Conservation (phyloP, 2,329 filamentous ascomycete species). For the Lasiodiplodia citricola region DNA sequence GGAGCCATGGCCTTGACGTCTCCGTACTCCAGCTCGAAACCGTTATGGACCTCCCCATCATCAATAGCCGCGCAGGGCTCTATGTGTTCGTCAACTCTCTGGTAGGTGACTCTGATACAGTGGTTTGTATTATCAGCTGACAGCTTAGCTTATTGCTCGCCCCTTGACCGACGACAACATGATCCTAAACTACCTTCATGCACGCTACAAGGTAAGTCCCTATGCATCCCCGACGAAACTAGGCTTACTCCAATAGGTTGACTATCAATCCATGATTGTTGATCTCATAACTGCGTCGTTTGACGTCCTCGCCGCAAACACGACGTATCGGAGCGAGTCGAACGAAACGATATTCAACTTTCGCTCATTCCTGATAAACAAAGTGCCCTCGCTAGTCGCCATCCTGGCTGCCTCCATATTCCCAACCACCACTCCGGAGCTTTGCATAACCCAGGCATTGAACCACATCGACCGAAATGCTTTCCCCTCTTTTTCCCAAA, state of each 20-base stretch:
- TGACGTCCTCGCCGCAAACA: conserved; percentile 85
- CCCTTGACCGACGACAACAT: conserved; percentile 82
- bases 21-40: conserved; percentile 59
- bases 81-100: conserved; percentile 85
- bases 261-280: conserved; percentile 76
- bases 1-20: conserved; percentile 46
- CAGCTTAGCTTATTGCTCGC: conserved; percentile 72
- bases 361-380: conserved; percentile 84
- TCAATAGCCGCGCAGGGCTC: conserved; percentile 79
- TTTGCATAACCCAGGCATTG: conserved; percentile 71
- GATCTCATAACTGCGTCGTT: conserved; percentile 89
- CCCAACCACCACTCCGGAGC: conserved; percentile 64
- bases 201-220: conserved; percentile 75
- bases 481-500: conserved; percentile 68
- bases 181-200: conserved; percentile 80
- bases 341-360: conserved; percentile 70
- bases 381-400: conserved; percentile 66
- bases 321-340: conserved; percentile 53
- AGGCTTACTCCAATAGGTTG: conserved; percentile 60
- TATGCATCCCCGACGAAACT: conserved; percentile 4
- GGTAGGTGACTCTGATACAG: conserved; percentile 54
- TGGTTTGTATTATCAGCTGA: conserved; percentile 38
- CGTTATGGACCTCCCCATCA: conserved; percentile 69
- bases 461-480: conserved; percentile 65
- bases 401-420: conserved; percentile 64